These are phyloP conservation scores for Apophysomyces elegans DNA, from an alignment of 371 early-diverging fungal species.

Conservation along the genomic window DNA sequence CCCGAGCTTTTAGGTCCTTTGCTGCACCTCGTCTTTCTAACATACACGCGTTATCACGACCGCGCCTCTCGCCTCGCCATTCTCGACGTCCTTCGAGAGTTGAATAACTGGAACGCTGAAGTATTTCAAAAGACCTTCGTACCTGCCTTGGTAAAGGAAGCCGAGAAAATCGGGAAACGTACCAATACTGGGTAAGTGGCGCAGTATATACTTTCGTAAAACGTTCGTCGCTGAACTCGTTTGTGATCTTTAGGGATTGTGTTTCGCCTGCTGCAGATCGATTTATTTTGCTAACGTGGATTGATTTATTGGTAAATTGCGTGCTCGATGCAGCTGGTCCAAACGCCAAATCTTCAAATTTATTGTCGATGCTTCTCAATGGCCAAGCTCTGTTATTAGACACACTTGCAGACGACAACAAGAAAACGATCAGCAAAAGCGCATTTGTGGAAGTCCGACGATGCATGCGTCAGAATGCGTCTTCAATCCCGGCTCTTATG, in stretches of 20 bases:
- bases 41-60: constrained; percentile 69
- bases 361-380: constrained; percentile 43
- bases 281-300: constrained; percentile 66
- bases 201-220: constrained; percentile 12
- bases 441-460: constrained; percentile 63
- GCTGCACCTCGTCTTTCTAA: constrained; percentile 58
- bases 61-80: constrained; percentile 62
- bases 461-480: constrained; percentile 56
- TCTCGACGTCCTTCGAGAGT: constrained; percentile 61
- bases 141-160: constrained; percentile 57
- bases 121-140: constrained; percentile 59
- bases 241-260: constrained; percentile 35
- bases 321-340: constrained; percentile 30
- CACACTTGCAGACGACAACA: constrained; percentile 46
- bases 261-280: constrained; percentile 59
- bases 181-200: constrained; percentile 57
- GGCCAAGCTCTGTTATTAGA: constrained; percentile 62
- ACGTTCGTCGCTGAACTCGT: background rate
- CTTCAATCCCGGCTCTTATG: constrained; percentile 52
- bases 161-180: constrained; percentile 55
- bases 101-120: constrained; percentile 64
- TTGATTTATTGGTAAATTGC: constrained; percentile 50
- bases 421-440: constrained; percentile 53
- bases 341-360: constrained; percentile 26
- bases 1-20: constrained; percentile 58